Conservation (phyloP, 441 rosid species). For the Manihot esculenta region DNA sequence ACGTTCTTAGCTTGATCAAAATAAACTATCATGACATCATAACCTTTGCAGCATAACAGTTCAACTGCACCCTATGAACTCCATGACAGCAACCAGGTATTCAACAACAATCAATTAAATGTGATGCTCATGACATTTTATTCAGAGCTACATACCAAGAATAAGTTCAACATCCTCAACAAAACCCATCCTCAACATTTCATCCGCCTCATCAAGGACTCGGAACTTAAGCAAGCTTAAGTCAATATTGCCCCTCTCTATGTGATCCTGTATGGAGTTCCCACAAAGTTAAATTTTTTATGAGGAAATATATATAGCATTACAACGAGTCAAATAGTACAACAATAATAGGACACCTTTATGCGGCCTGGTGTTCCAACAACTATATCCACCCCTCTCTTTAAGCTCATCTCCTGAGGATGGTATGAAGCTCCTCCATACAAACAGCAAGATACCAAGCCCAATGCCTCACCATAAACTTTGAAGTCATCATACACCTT, state of each 20-base stretch:
- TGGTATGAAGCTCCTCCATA: conserved; percentile 82
- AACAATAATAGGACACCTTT: conserved; percentile 46
- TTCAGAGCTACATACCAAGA: conserved; percentile 48
- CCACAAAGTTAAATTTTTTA: neutral
- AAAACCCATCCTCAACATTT: conserved; percentile 96
- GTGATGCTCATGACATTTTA: neutral
- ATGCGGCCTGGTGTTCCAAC: conserved; percentile 95
- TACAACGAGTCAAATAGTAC: no score
- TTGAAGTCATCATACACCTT: conserved; percentile 83
- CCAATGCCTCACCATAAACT: conserved; percentile 69
- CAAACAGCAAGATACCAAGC: conserved; percentile 74
- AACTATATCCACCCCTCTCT: conserved; percentile 85
- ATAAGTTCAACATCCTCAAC: conserved; percentile 96
- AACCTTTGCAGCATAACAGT: no score
- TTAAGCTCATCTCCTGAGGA: conserved; percentile 59
- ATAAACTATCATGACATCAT: no score
- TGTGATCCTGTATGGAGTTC: conserved; percentile 57
- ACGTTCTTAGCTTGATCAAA: no score
- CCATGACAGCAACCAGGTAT: neutral
- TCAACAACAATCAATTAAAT: neutral
- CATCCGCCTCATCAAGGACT: conserved; percentile 98
- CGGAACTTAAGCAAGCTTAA: conserved; percentile 69
- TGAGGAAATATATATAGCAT: no score
- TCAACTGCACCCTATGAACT: neutral
- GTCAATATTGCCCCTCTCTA: conserved; percentile 70